A percentile compares a stretch with the other conserved stretches of the same genome.
Evolutionary conservation across 306 rosid genomes (phyloP).

Genomic region (Inga leiocalycina): DNA sequence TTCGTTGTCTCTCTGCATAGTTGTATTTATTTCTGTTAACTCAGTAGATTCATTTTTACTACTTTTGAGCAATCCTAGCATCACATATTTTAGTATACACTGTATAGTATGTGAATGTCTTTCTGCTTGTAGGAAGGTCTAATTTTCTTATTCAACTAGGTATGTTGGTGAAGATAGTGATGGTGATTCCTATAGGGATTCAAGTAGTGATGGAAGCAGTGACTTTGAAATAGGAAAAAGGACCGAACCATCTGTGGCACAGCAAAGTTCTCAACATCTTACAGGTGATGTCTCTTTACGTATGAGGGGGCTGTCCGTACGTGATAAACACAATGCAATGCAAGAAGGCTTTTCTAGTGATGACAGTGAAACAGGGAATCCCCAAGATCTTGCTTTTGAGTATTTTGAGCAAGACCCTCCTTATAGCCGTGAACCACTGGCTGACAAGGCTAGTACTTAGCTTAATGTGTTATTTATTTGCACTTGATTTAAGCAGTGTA

Average conservation of each 20-base stretch:
- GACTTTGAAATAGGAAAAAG: constrained; percentile 65
- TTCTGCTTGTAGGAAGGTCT: constrained; percentile 23
- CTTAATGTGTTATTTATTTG: constrained; percentile 25
- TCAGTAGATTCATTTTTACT: background rate
- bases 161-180: constrained; percentile 64
- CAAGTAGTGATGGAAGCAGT: constrained; percentile 86
- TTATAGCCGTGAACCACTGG: constrained; percentile 80
- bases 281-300: constrained; percentile 36
- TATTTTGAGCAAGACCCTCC: constrained; percentile 80
- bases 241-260: constrained; percentile 36
- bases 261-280: constrained; percentile 37
- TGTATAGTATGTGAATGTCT: background rate
- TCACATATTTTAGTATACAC: background rate
- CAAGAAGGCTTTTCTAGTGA: constrained; percentile 74
- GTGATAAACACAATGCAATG: constrained; percentile 38
- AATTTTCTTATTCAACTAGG: constrained; percentile 46
- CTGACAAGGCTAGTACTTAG: constrained; percentile 69
- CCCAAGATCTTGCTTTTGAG: constrained; percentile 64
- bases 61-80: background rate
- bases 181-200: constrained; percentile 61
- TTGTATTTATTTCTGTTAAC: background rate
- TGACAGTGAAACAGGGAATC: constrained; percentile 63
- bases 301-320: constrained; percentile 50
- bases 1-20: background rate
- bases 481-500: constrained; percentile 19